phyloP scores from a whole-genome alignment of 1,139 yeast species.

The Saccharomyces hybrid region DNA sequence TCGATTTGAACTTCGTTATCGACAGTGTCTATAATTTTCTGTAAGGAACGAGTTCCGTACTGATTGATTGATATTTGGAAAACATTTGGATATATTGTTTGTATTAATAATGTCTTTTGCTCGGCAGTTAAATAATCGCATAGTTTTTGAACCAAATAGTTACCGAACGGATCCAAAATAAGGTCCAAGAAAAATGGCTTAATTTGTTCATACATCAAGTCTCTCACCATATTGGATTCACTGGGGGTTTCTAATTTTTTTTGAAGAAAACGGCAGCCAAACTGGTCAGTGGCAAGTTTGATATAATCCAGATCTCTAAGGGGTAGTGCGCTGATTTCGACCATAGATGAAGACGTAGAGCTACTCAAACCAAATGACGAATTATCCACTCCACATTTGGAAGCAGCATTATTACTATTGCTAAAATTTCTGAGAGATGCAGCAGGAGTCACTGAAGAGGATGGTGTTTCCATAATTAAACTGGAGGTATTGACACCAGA shows the following conservation, averaged over 20 bases:
- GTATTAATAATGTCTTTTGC: constrained; percentile 64
- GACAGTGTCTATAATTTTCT: constrained; percentile 69
- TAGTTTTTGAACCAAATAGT: constrained; percentile 83
- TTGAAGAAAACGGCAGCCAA: constrained; percentile 90
- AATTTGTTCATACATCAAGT: constrained; percentile 71
- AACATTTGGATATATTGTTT: constrained; percentile 67
- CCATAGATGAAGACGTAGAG: neutral
- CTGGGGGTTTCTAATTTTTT: constrained; percentile 52
- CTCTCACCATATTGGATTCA: constrained; percentile 34
- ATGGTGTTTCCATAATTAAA: neutral
- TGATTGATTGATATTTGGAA: constrained; percentile 81
- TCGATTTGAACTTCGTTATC: constrained; percentile 51
- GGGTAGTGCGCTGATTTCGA: constrained; percentile 23
- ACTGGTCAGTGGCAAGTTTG: constrained; percentile 49
- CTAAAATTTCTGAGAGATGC: constrained; percentile 7
- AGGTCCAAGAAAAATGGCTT: constrained; percentile 70
- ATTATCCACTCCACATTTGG: neutral
- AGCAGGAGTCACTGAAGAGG: constrained; percentile 5
- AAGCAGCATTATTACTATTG: constrained; percentile 4
- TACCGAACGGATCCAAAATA: constrained; percentile 95
- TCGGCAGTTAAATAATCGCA: constrained; percentile 65
- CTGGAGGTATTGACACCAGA: constrained; percentile 3
- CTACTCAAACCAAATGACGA: neutral
- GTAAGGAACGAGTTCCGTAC: constrained; percentile 94
- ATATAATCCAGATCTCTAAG: constrained; percentile 34